These are phyloP conservation scores for Trichoderma afroharzianum DNA, from an alignment of 2,329 filamentous ascomycete genomes.

Conservation along the genomic window DNA sequence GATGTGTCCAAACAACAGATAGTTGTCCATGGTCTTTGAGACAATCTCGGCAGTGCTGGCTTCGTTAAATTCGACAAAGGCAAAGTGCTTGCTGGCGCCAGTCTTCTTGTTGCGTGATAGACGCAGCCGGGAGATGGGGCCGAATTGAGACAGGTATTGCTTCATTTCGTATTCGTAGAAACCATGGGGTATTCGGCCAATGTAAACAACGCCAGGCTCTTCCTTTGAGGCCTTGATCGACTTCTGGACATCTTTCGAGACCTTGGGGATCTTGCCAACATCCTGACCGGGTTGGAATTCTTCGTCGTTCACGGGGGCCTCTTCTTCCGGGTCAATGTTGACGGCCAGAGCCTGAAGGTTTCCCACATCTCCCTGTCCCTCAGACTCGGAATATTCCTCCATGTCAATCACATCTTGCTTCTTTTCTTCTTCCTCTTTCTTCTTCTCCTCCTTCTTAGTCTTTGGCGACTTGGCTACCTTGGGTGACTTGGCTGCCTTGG, in stretches of 20 bases:
- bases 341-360: conserved; percentile 43
- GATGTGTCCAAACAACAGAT: conserved; percentile 91
- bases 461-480: conserved; percentile 21
- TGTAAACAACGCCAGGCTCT: conserved; percentile 76
- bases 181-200: conserved; percentile 85
- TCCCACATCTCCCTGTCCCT: conserved; percentile 40
- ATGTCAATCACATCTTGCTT: conserved; percentile 32
- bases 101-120: conserved; percentile 91
- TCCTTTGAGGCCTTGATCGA: conserved; percentile 43
- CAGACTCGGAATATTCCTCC: conserved; percentile 32
- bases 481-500: conserved; percentile 31
- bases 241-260: conserved; percentile 43
- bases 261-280: conserved; percentile 49
- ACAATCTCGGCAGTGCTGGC: conserved; percentile 81
- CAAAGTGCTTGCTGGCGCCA: conserved; percentile 87
- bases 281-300: conserved; percentile 47
- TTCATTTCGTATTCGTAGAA: conserved; percentile 98
- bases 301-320: conserved; percentile 36
- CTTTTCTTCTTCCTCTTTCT: conserved; percentile 25
- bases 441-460: conserved; percentile 26
- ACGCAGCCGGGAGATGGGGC: conserved; percentile 71
- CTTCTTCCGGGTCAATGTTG: conserved; percentile 44
- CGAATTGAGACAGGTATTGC: conserved; percentile 92
- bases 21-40: conserved; percentile 95
- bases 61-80: conserved; percentile 86